phyloP scores from a whole-genome alignment of 768 basidiomycete genomes.

The Podaxis carcinomalis region DNA sequence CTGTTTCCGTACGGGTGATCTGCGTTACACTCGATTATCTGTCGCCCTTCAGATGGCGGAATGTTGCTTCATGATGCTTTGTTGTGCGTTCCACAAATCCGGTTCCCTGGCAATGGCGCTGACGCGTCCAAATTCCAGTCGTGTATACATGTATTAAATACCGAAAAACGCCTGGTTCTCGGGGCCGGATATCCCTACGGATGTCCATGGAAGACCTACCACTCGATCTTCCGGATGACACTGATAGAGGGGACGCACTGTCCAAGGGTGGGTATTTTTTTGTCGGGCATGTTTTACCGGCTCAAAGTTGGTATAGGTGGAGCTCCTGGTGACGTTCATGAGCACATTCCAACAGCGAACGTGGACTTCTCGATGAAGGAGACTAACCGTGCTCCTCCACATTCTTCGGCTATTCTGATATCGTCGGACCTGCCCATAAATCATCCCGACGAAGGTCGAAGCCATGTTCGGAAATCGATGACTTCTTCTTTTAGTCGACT shows the following conservation, averaged over 20 bases:
- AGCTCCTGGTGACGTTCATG: not conserved
- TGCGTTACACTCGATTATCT: slow-evolving; percentile 33
- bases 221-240: slow-evolving; percentile 24
- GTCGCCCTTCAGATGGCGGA: slow-evolving; percentile 48
- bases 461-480: slow-evolving; percentile 17
- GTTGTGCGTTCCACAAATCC: slow-evolving; percentile 41
- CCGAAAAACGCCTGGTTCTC: slow-evolving; percentile 42
- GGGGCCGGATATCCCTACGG: slow-evolving; percentile 51
- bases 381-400: not conserved
- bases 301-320: not conserved
- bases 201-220: slow-evolving; percentile 40
- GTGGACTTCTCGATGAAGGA: not conserved
- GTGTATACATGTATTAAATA: slow-evolving; percentile 53
- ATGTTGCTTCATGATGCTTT: slow-evolving; percentile 53
- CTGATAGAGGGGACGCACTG: slow-evolving; percentile 20
- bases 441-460: slow-evolving; percentile 4
- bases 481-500: slow-evolving; percentile 32
- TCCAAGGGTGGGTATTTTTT: slow-evolving; percentile 51
- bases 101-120: not conserved
- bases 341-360: not conserved
- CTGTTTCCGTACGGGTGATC: slow-evolving; percentile 35
- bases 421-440: not conserved
- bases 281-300: not conserved
- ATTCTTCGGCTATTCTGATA: not conserved
- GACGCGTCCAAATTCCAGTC: slow-evolving; percentile 29